Evolutionary conservation across 139 green algal genomes (phyloP).

Genomic region (Dunaliella primolecta): DNA sequence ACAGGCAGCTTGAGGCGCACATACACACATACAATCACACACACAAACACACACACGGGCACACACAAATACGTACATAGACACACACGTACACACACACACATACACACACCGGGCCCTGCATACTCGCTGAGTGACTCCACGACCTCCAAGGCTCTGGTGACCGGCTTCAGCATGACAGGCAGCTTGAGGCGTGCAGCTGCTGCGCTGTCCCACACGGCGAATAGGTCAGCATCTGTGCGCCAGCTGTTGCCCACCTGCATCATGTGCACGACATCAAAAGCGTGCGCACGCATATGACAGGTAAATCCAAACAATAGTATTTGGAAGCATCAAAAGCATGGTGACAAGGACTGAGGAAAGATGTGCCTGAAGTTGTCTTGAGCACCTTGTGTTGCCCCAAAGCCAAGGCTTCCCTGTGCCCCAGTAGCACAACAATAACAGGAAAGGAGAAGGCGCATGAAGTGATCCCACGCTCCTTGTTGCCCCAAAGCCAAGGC

Average conservation of each 20-base stretch:
- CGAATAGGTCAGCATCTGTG: constrained; percentile 45
- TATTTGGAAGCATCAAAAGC: too few relatives aligned
- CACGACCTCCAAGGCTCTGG: constrained; percentile 21
- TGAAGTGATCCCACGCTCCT: too few relatives aligned
- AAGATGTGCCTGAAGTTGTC: too few relatives aligned
- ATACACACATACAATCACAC: too few relatives aligned
- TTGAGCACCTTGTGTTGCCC: constrained; percentile 51
- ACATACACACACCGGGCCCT: constrained; percentile 31
- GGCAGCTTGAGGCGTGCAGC: constrained; percentile 38
- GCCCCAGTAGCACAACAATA: constrained; percentile 72
- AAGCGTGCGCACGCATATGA: too few relatives aligned
- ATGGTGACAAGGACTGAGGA: too few relatives aligned
- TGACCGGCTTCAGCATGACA: constrained; percentile 31
- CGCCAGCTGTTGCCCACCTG: constrained; percentile 48
- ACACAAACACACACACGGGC: too few relatives aligned
- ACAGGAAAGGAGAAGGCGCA: too few relatives aligned
- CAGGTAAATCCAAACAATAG: too few relatives aligned
- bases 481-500: constrained; percentile 62
- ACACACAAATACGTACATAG: too few relatives aligned
- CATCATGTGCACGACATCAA: neutral
- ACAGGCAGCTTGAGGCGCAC: constrained; percentile 35
- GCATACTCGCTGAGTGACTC: constrained; percentile 16
- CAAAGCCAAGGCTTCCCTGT: constrained; percentile 62
- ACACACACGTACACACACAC: too few relatives aligned
- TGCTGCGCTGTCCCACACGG: constrained; percentile 37